Evolutionary conservation across 2,329 filamentous ascomycete species (phyloP), one percentile per base, ranked within the genome.

Genomic region (Fusarium citri): DNA sequence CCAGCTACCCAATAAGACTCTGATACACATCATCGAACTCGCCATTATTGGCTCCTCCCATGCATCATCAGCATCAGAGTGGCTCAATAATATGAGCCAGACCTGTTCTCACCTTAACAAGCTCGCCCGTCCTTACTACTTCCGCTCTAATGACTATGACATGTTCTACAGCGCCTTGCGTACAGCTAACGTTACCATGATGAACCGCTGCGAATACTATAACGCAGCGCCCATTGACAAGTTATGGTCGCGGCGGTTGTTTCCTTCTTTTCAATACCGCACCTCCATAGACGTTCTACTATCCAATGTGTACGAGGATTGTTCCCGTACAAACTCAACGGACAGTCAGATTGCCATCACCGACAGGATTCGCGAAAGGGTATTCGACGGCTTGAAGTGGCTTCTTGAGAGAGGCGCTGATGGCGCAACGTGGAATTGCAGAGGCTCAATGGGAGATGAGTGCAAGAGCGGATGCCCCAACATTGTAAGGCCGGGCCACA

Each of bases 321-420:
- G 6, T 8, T 6, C 8, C n/a, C 23, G 12, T 6, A 7, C n/a
- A 12, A 8, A 28, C 20, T 37, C 18, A n/a, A 37, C 34, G 34
- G 18, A 11, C 34, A n/a, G 18, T 37, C 34, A 37, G n/a, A 20
- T 20, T 18, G 20, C 25, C 8, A 12, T 37, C 16, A 45, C 15
- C 28, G 18, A 47, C 3, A 10, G 5, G 9, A 7, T 22, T 3
- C 23, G 26, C 8, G 46, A 40, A 5, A 26, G 15, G 3, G 16
- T 40, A 25, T 47, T 37, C 8, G 14, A 40, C 9, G 30, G 23
- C n/a, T 20, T 68, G 30, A 15, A 46, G 20, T 68, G 66, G 59
- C 34, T 68, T 8, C 50, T 68, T 6, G 37, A 68, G 12, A 64
- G 48, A 40, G 50, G 54, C 7, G 34, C 51, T 10, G 25, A 58